A percentile compares a stretch with the other conserved stretches of the same genome.
These are phyloP conservation scores for Nitzschia sp. DNA, from an alignment of 108 stramenopile genomes.

Conservation along the genomic window DNA sequence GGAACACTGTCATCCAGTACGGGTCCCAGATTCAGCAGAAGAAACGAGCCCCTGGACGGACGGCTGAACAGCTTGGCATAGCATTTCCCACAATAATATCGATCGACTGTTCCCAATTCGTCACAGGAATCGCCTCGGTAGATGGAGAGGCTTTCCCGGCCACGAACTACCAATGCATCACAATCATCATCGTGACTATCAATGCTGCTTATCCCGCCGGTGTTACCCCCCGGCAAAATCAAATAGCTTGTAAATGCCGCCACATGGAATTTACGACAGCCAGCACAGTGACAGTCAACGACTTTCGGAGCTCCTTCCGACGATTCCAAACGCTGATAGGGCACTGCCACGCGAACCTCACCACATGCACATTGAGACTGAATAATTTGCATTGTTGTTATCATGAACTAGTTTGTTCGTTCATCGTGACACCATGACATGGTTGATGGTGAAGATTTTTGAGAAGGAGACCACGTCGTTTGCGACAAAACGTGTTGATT, in stretches of 20 bases:
- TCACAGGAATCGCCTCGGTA: conserved; percentile 4
- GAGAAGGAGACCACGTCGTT: no score
- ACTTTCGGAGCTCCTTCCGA: background rate
- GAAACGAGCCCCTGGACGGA: background rate
- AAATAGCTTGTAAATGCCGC: conserved; percentile 34
- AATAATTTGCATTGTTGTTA: background rate
- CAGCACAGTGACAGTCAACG: conserved; percentile 35
- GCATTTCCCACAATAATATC: conserved; percentile 35
- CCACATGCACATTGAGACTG: background rate
- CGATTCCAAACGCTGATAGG: background rate
- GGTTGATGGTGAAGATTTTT: no score
- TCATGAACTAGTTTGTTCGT: no score
- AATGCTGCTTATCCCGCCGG: no score
- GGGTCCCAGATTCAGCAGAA: conserved; percentile 25
- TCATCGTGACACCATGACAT: no score
- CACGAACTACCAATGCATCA: conserved; percentile 1
- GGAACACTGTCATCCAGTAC: conserved; percentile 22
- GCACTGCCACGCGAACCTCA: background rate
- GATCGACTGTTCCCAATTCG: conserved; percentile 29
- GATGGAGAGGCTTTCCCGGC: background rate
- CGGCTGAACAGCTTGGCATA: conserved; percentile 25
- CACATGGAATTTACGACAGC: conserved; percentile 42
- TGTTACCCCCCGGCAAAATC: background rate
- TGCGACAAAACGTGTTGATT: no score
- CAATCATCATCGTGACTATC: background rate